Conservation (phyloP, 1,284 basidiomycete genomes). For the Melampsora americana region DNA sequence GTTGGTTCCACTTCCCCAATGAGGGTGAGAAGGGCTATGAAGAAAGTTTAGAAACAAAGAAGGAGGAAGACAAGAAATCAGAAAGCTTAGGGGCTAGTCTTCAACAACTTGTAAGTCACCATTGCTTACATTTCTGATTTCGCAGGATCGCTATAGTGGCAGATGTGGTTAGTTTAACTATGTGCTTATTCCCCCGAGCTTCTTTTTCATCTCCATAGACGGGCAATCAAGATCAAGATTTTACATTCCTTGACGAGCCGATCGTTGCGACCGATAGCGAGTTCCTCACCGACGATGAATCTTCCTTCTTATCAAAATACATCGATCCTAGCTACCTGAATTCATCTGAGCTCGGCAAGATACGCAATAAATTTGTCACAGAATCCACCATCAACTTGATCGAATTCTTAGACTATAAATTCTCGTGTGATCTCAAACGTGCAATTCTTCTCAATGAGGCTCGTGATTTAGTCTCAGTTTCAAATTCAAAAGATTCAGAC, state of each 20-base stretch:
- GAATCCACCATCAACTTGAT: constrained; percentile 89
- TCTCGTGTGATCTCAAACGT: constrained; percentile 67
- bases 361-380: constrained; percentile 76
- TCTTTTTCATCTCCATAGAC: constrained; percentile 10
- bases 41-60: constrained; percentile 19
- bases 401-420: constrained; percentile 69
- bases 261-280: neutral
- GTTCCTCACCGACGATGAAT: constrained; percentile 42
- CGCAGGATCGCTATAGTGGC: neutral
- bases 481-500: constrained; percentile 10
- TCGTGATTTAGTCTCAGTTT: constrained; percentile 63
- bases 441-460: constrained; percentile 67
- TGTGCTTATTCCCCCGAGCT: neutral
- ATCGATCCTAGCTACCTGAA: constrained; percentile 88
- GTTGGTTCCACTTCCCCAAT: constrained; percentile 63
- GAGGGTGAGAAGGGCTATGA: constrained; percentile 24
- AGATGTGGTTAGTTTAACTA: too few relatives aligned
- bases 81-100: constrained; percentile 40
- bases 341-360: constrained; percentile 71
- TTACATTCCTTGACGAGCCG: constrained; percentile 9
- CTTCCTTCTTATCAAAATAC: constrained; percentile 60
- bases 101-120: constrained; percentile 38
- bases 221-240: constrained; percentile 24
- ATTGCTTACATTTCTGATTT: neutral
- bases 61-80: constrained; percentile 27